Percentiles rank a stretch among this genome's conserved stretches.
These are phyloP conservation scores for Chaetomidium leptoderma DNA, from an alignment of 495 filamentous ascomycete genomes.

Conservation along the genomic window DNA sequence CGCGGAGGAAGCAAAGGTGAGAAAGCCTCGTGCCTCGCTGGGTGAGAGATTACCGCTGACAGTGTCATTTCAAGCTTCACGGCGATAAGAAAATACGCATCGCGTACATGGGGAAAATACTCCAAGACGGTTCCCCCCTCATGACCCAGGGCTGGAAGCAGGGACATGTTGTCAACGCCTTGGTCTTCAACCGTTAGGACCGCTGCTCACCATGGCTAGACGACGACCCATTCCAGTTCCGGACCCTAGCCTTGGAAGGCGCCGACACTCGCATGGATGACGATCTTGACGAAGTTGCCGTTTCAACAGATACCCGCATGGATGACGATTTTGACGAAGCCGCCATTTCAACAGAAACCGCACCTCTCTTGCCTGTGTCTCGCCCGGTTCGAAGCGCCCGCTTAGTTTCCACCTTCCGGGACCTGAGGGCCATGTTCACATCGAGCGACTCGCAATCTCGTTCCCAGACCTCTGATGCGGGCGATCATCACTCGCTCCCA, in stretches of 20 bases:
- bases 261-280: background rate
- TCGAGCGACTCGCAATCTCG: background rate
- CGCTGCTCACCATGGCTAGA: conserved; percentile 11
- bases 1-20: conserved; percentile 61
- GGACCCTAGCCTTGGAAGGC: background rate
- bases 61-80: conserved; percentile 37
- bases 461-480: background rate
- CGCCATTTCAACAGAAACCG: background rate
- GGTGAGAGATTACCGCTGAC: no score
- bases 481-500: background rate
- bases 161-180: conserved; percentile 73
- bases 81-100: conserved; percentile 57
- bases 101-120: conserved; percentile 72
- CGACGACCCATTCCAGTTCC: background rate
- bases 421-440: background rate
- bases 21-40: no score
- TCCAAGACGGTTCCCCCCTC: conserved; percentile 63
- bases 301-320: background rate
- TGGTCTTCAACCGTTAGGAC: conserved; percentile 57
- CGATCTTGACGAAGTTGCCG: background rate
- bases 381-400: background rate
- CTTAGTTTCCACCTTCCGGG: background rate
- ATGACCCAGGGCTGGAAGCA: conserved; percentile 68
- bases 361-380: background rate
- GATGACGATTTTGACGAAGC: background rate